Evolutionary conservation across 345 rosid species (phyloP).

Genomic region (Mercurialis annua): DNA sequence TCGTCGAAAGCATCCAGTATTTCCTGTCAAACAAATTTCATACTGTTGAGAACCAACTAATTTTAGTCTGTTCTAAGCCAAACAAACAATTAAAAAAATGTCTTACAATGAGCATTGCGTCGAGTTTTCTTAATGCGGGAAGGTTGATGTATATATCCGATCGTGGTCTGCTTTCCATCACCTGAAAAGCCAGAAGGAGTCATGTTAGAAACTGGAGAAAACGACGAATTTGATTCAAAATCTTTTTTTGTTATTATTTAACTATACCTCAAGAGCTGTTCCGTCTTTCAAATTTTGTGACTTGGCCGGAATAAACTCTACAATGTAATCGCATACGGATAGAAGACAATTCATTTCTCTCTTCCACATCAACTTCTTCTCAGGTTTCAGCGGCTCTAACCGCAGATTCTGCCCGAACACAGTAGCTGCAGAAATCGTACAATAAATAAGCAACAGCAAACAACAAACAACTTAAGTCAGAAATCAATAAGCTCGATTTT

Average conservation of each 20-base stretch:
- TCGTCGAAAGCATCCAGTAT: slow-evolving; percentile 72
- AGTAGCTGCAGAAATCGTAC: slow-evolving; percentile 56
- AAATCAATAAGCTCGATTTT: neutral
- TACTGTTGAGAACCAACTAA: neutral
- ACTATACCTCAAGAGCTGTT: slow-evolving; percentile 59
- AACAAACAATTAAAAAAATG: neutral
- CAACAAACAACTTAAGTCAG: neutral
- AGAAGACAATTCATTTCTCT: slow-evolving; percentile 91
- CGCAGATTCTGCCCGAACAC: slow-evolving; percentile 84
- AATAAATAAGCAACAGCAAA: neutral
- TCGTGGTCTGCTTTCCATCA: slow-evolving; percentile 68
- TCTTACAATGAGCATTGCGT: slow-evolving; percentile 79
- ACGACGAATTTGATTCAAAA: neutral
- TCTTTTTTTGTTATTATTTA: neutral
- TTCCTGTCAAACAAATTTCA: slow-evolving; percentile 52
- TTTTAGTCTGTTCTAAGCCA: neutral
- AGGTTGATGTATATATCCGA: slow-evolving; percentile 77
- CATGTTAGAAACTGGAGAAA: slow-evolving; percentile 6
- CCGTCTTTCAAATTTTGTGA: slow-evolving; percentile 57
- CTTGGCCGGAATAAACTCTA: slow-evolving; percentile 54
- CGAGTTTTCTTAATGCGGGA: slow-evolving; percentile 84
- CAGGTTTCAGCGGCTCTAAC: slow-evolving; percentile 74
- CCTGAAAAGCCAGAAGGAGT: slow-evolving; percentile 35
- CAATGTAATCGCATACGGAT: slow-evolving; percentile 77
- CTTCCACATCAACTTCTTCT: slow-evolving; percentile 80